Base-by-base conservation (phyloP, 495 filamentous ascomycete genomes). In the Polyplosphaeria fusca region DNA sequence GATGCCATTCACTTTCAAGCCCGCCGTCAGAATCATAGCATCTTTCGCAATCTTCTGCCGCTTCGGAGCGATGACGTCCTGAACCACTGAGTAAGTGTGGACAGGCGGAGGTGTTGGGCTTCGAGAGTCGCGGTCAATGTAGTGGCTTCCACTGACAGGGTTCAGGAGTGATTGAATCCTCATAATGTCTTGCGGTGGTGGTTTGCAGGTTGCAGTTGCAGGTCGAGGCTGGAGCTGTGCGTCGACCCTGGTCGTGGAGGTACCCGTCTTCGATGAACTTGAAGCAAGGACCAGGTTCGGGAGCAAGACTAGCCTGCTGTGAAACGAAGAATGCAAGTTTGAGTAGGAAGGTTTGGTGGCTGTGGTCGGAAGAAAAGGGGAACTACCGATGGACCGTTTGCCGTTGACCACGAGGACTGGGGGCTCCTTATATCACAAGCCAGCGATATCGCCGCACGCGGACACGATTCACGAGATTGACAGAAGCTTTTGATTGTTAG, bases 41-140 rank as follows among this genome's bases (percentile, higher is more conserved):
- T 86, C 81, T 65, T 86, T 87, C 38, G 77, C 72, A 62, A 75
- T 61, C 61, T 83, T 83, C 20, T 67, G 68, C 46, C 74, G 74
- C 58, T 76, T 80, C 19, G 48, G 56, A 16, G 28, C 27, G 40
- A 39, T 28, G 5, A 55, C 49, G 55, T 26, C 20, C n/a, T 42
- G 26, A 25, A 28, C 30, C 22, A 19, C 16, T 30, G 39, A 16
- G 30, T 35, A 32, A 39, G 53, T 9, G 30, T 35, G 55, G 19
- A 35, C 49, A 37, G 37, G 32, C 20, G 44, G 55, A 13, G 47
- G 37, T 12, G 57, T 47, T 13, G 61, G 55, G 14, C 47, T 56
- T 35, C 14, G 19, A 14, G 52, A 51, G 47, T 28, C 47, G 30
- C 46, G 37, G 25, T 55, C 39, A 16, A 40, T 49, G 12, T 46